Percentiles rank a stretch among this genome's conserved stretches.
Evolutionary conservation across 1,284 basidiomycete genomes (phyloP).

Genomic region (Ceratobasidium papillatum): DNA sequence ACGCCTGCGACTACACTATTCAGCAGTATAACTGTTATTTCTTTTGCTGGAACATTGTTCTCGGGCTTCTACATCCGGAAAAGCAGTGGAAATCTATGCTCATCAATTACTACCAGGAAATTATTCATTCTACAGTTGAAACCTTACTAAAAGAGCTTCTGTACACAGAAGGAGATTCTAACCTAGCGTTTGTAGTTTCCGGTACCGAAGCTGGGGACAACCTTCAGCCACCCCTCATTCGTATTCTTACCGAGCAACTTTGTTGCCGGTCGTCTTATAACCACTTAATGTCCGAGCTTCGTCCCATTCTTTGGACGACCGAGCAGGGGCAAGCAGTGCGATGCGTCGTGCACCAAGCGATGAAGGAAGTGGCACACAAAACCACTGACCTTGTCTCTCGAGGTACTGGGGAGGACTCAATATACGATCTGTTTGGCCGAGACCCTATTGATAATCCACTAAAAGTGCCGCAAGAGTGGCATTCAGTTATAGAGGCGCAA

Average conservation of each 20-base stretch:
- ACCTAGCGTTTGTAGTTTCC: not conserved
- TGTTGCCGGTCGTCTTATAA: not conserved
- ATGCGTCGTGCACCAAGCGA: not conserved
- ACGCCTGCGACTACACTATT: conserved; percentile 1
- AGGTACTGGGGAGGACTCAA: not conserved
- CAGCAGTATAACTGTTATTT: conserved; percentile 29
- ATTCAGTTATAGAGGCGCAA: not conserved
- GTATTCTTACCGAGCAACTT: not conserved
- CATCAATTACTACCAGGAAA: not conserved
- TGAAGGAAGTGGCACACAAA: not conserved
- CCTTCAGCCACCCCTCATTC: too few species aligned
- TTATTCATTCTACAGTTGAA: not conserved
- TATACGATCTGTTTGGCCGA: not conserved
- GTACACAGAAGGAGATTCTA: not conserved
- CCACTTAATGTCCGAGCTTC: not conserved
- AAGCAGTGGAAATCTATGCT: not conserved
- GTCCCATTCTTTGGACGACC: not conserved
- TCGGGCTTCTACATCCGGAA: not conserved
- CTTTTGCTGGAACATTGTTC: conserved; percentile 13
- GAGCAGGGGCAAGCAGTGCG: not conserved
- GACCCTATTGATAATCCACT: not conserved
- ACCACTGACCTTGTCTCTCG: not conserved
- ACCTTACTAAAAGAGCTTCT: not conserved
- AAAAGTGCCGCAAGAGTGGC: not conserved
- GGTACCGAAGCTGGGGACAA: not conserved